Evolutionary conservation across 495 filamentous ascomycete genomes (phyloP).

Genomic region (Bryoglossum gracile): DNA sequence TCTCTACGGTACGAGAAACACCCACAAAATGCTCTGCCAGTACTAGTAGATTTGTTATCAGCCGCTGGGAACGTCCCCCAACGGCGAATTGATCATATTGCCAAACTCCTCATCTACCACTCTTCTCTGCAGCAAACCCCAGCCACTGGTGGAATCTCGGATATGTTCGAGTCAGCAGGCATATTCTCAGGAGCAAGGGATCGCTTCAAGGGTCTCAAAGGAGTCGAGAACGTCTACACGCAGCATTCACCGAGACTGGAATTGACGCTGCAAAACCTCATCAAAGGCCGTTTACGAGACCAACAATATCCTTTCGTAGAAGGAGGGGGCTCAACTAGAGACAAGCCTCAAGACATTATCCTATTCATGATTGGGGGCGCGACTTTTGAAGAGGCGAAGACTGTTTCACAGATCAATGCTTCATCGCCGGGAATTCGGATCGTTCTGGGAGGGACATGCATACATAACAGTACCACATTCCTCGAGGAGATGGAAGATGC

Average conservation of each 20-base stretch:
- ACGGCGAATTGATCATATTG: constrained; percentile 64
- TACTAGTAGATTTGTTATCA: constrained; percentile 77
- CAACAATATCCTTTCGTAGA: constrained; percentile 89
- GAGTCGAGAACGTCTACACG: constrained; percentile 97
- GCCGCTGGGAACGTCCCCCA: constrained; percentile 67
- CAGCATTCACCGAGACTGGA: constrained; percentile 90
- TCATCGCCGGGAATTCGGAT: constrained; percentile 81
- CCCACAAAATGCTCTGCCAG: constrained; percentile 66
- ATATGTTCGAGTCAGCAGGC: constrained; percentile 84
- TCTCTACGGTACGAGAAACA: constrained; percentile 86
- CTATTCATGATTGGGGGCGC: constrained; percentile 89
- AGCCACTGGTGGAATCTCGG: constrained; percentile 67
- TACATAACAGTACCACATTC: constrained; percentile 83
- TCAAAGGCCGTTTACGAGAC: constrained; percentile 81
- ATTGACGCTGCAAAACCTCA: constrained; percentile 78
- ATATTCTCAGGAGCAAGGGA: constrained; percentile 86
- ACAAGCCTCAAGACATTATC: constrained; percentile 94
- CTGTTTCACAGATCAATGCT: constrained; percentile 86
- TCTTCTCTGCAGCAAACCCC: constrained; percentile 69
- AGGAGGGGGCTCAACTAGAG: constrained; percentile 69
- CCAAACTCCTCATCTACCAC: constrained; percentile 75
- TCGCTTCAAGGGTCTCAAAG: constrained; percentile 90
- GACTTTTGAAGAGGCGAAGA: constrained; percentile 95
- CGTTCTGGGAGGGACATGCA: constrained; percentile 74
- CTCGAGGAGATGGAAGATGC: constrained; percentile 80